Percentiles rank a stretch among this genome's conserved stretches.
Conservation (phyloP, 345 rosid species). For the Pugionium cornutum region DNA sequence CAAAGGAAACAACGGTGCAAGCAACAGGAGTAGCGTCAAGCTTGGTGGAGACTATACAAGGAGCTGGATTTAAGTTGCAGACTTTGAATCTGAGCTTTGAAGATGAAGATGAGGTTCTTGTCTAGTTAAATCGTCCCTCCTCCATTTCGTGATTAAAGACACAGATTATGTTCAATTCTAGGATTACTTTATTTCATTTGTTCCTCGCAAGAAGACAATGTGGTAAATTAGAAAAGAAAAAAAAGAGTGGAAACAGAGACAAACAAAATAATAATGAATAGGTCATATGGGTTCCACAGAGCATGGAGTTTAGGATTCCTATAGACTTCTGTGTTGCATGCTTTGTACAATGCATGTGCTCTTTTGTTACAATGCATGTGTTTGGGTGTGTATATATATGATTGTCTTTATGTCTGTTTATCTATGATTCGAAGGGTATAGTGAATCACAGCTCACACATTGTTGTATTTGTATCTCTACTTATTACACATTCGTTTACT, state of each 20-base stretch:
- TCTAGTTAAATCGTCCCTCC: conserved; percentile 6
- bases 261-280: not conserved
- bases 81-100: conserved; percentile 84
- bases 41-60: conserved; percentile 77
- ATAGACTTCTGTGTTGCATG: conserved; percentile 26
- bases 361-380: not conserved
- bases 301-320: conserved; percentile 22
- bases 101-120: conserved; percentile 65
- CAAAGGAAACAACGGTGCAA: conserved; percentile 77
- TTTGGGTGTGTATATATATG: conserved; percentile 4
- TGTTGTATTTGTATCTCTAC: conserved; percentile 5
- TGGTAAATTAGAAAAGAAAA: not conserved
- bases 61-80: conserved; percentile 87
- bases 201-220: conserved; percentile 22
- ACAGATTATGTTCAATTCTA: conserved; percentile 8
- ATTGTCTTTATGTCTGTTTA: conserved; percentile 4
- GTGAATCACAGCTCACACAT: conserved; percentile 37
- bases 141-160: conserved; percentile 20
- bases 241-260: not conserved
- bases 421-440: conserved; percentile 2
- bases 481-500: not conserved
- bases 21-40: conserved; percentile 86
- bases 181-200: conserved; percentile 19
- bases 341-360: conserved; percentile 16
- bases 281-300: conserved; percentile 37